Evolutionary conservation across 176 grass and related monocot genomes (phyloP), one percentile per base, ranked within the genome.

Genomic region (Oryza officinalis): DNA sequence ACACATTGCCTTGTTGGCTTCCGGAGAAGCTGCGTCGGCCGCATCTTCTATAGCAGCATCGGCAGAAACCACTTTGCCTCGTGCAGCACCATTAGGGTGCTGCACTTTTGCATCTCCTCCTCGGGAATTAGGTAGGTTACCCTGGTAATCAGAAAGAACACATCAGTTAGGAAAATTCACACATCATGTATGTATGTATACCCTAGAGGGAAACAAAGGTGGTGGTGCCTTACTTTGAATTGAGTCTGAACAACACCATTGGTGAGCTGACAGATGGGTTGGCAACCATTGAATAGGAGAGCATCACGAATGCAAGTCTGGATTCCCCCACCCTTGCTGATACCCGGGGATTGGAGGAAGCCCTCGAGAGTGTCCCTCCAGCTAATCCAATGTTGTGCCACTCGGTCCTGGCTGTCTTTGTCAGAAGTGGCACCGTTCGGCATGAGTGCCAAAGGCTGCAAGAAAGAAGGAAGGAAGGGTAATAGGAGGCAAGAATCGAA

Each of bases 361-460:
- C 74, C 82, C 78, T 97, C 69, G 13, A 97, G 64, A 17, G 89
- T 88, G 65, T 91, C 49, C 89, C 74, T 94, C 94, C 94, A 94
- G 78, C 80, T 88, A 66, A 74, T 85, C 94, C 94, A 97, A 54
- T 85, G 90, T 4, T 75, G 68, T 26, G 40, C 63, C n/a, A n/a
- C n/a, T n/a, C n/a, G n/a, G n/a, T n/a, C n/a, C 1, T 52, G 61
- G 1, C 26, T 32, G 67, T 31, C 67, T 68, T 79, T 76, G 6
- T 67, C 10, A 69, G 50, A 71, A 69, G n/a, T 44, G 30, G 0
- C 2, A 5, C 27, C 70, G 49, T 22, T 2, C 27, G n/a, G 37
- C 63, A 69, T 69, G 63, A 11, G 47, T 20, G 25, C 52, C 17
- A 22, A 68, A 75, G 52, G 49, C 75, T 80, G 80, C 75, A 20